Conservation (phyloP, 2,329 filamentous ascomycete species). For the Colletotrichum nymphaeae region DNA sequence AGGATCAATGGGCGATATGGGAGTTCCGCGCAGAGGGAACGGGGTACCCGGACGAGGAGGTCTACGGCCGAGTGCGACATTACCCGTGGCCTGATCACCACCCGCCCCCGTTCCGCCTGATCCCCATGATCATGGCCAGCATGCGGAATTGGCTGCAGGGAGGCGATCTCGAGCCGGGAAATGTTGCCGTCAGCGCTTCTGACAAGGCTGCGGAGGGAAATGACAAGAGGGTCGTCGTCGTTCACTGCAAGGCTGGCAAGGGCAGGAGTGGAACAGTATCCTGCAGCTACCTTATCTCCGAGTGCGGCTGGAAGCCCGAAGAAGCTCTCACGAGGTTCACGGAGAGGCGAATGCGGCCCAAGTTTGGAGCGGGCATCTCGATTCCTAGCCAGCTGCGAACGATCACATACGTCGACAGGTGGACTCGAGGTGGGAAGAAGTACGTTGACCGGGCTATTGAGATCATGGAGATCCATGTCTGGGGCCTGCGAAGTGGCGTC, state of each 20-base stretch:
- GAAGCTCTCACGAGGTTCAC: conserved; percentile 73
- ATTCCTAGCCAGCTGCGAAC: conserved; percentile 94
- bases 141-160: conserved; percentile 89
- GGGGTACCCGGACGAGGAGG: conserved; percentile 90
- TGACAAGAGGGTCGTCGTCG: conserved; percentile 78
- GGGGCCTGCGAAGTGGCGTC: conserved; percentile 88
- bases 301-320: conserved; percentile 73
- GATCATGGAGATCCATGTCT: conserved; percentile 88
- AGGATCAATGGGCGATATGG: conserved; percentile 91
- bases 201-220: conserved; percentile 40
- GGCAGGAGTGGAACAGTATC: conserved; percentile 89
- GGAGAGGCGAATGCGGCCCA: conserved; percentile 86
- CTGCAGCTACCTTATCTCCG: conserved; percentile 89
- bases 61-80: conserved; percentile 87
- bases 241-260: conserved; percentile 98
- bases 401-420: conserved; percentile 88
- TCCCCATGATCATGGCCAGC: conserved; percentile 89
- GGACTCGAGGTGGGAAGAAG: conserved; percentile 78
- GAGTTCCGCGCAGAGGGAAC: conserved; percentile 98
- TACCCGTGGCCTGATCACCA: conserved; percentile 97
- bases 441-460: conserved; percentile 89
- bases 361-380: conserved; percentile 89
- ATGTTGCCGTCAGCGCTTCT: not conserved
- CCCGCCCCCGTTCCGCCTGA: conserved; percentile 86
- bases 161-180: conserved; percentile 49